These are phyloP conservation scores for Fusarium ramigenum DNA, from an alignment of 2,329 filamentous ascomycete species.

Conservation along the genomic window DNA sequence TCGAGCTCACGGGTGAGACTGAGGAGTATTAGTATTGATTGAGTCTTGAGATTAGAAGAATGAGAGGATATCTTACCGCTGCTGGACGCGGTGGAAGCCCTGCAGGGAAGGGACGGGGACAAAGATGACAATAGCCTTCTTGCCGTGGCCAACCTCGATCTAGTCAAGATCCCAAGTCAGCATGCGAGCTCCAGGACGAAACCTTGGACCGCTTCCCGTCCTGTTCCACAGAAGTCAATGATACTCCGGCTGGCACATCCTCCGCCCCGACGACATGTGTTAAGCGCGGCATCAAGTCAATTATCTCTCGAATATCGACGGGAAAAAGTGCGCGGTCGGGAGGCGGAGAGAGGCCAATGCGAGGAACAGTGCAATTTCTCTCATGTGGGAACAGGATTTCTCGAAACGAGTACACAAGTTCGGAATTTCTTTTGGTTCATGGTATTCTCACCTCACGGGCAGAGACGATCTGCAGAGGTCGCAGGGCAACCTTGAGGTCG, in stretches of 20 bases:
- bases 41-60: accelerated
- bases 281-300: constrained; percentile 23
- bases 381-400: constrained; percentile 56
- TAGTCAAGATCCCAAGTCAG: constrained; percentile 76
- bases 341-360: constrained; percentile 47
- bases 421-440: constrained; percentile 22
- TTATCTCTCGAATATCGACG: constrained; percentile 36
- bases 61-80: constrained; percentile 77
- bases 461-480: constrained; percentile 98
- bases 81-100: constrained; percentile 99
- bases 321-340: constrained; percentile 30
- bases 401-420: constrained; percentile 22
- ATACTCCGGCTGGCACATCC: constrained; percentile 47
- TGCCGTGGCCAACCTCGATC: constrained; percentile 99
- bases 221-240: constrained; percentile 67
- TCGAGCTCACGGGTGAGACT: constrained; percentile 99
- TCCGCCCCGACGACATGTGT: constrained; percentile 40
- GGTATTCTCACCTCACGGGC: constrained; percentile 93
- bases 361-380: constrained; percentile 40
- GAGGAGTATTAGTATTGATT: constrained; percentile 33
- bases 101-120: constrained; percentile 98
- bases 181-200: constrained; percentile 78
- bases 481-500: constrained; percentile 95
- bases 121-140: constrained; percentile 99
- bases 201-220: constrained; percentile 81